These are phyloP conservation scores for Saccharomycopsis schoenii DNA, from an alignment of 805 yeast species.

Conservation along the genomic window DNA sequence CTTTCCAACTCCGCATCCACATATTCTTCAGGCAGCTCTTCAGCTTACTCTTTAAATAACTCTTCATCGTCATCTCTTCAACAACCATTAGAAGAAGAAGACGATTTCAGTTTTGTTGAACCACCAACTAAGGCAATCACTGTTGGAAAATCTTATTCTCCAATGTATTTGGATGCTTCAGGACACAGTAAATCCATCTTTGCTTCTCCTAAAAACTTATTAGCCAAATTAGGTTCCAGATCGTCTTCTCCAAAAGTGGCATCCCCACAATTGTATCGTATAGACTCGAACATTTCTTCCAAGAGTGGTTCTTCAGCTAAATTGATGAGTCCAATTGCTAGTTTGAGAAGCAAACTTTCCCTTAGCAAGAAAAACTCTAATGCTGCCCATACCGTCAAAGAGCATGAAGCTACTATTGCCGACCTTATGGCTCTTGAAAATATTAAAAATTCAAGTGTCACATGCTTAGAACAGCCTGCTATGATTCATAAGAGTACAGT, in stretches of 20 bases:
- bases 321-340: slow-evolving; percentile 12
- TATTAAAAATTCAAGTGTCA: background rate
- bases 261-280: slow-evolving; percentile 15
- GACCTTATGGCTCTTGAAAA: background rate
- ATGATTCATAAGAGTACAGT: slow-evolving; percentile 8
- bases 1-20: slow-evolving; percentile 17
- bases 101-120: slow-evolving; percentile 18
- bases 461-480: slow-evolving; percentile 14
- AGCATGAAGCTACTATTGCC: background rate
- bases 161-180: slow-evolving; percentile 8
- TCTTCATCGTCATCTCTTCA: slow-evolving; percentile 8
- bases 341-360: slow-evolving; percentile 7
- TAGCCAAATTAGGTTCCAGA: slow-evolving; percentile 13
- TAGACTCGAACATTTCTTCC: slow-evolving; percentile 13
- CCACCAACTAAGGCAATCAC: slow-evolving; percentile 15
- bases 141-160: slow-evolving; percentile 6
- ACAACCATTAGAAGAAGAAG: slow-evolving; percentile 15
- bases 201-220: slow-evolving; percentile 14
- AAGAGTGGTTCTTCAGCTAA: slow-evolving; percentile 6
- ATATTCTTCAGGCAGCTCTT: slow-evolving; percentile 10
- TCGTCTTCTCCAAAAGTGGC: slow-evolving; percentile 7
- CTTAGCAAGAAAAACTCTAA: background rate
- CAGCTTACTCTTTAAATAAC: slow-evolving; percentile 16
- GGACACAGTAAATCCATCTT: slow-evolving; percentile 12
- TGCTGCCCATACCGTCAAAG: background rate